Evolutionary conservation across 768 basidiomycete genomes (phyloP).

Genomic region (Suillus discolor): DNA sequence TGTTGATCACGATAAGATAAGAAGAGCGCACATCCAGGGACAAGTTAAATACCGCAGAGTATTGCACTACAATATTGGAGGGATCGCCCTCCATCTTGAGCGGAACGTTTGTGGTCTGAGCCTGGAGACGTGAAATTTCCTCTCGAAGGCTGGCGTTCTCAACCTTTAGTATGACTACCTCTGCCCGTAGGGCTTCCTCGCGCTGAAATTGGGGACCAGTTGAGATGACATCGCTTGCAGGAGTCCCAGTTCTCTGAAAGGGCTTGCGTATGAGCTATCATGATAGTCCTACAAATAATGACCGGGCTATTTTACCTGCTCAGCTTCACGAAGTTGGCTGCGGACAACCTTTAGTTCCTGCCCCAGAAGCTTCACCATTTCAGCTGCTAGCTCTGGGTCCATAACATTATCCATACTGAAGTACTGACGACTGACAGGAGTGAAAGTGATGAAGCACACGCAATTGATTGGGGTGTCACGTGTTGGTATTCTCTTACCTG

Average conservation of each 20-base stretch:
- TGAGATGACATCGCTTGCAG: slow-evolving; percentile 5
- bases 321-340: slow-evolving; percentile 24
- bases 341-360: slow-evolving; percentile 28
- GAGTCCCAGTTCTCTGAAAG: slow-evolving; percentile 16
- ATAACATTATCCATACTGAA: slow-evolving; percentile 21
- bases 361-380: slow-evolving; percentile 27
- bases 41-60: slow-evolving; percentile 10
- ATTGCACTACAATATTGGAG: slow-evolving; percentile 4
- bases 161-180: slow-evolving; percentile 22
- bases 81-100: slow-evolving; percentile 23
- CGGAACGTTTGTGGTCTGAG: slow-evolving; percentile 7
- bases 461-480: background rate
- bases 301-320: slow-evolving; percentile 17
- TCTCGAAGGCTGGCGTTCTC: slow-evolving; percentile 23
- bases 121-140: slow-evolving; percentile 18
- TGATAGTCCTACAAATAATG: background rate
- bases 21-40: background rate
- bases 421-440: background rate
- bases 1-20: slow-evolving; percentile 9
- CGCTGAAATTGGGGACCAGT: slow-evolving; percentile 10
- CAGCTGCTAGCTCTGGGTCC: slow-evolving; percentile 29
- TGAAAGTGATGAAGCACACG: background rate
- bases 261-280: background rate
- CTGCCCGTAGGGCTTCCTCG: slow-evolving; percentile 14
- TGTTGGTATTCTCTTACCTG: background rate